These are phyloP conservation scores for Madurella fahalii DNA, from an alignment of 2,329 filamentous ascomycete species.

Conservation along the genomic window DNA sequence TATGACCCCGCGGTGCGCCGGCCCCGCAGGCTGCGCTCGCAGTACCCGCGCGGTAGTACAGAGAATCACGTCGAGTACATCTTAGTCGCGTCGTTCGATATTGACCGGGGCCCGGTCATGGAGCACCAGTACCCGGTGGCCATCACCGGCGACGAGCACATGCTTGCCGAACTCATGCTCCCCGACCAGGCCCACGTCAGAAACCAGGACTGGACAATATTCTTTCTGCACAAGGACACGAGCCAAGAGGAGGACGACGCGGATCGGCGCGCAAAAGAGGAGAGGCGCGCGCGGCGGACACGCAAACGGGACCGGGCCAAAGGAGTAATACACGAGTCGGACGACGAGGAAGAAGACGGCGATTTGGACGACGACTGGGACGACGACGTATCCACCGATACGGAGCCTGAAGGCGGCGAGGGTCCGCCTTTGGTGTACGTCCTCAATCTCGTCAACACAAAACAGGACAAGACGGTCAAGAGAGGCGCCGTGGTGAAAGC, in stretches of 20 bases:
- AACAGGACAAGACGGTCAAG: conserved; percentile 89
- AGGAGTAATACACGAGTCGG: conserved; percentile 39
- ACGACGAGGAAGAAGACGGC: conserved; percentile 46
- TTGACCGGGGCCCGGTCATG: conserved; percentile 94
- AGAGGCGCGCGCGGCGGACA: conserved; percentile 48
- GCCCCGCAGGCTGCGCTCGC: conserved; percentile 60
- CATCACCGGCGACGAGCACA: conserved; percentile 95
- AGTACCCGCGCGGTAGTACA: conserved; percentile 67
- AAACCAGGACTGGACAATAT: conserved; percentile 98
- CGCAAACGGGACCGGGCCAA: conserved; percentile 45
- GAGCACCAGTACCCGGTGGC: conserved; percentile 94
- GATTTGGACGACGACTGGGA: conserved; percentile 47
- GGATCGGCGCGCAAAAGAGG: conserved; percentile 56
- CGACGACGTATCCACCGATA: conserved; percentile 52
- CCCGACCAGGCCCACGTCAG: conserved; percentile 94
- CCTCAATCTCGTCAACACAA: conserved; percentile 94
- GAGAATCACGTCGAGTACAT: conserved; percentile 99
- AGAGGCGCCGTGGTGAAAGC: conserved; percentile 94
- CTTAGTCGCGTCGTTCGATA: conserved; percentile 93
- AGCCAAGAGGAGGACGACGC: conserved; percentile 77
- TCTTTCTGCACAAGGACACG: conserved; percentile 95
- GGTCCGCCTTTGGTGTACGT: conserved; percentile 95
- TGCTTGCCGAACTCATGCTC: conserved; percentile 97
- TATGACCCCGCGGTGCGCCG: conserved; percentile 49
- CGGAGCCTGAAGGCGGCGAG: conserved; percentile 67